phyloP scores from a whole-genome alignment of 1,284 basidiomycete species.

The Austroboletus novae-zelandiae region DNA sequence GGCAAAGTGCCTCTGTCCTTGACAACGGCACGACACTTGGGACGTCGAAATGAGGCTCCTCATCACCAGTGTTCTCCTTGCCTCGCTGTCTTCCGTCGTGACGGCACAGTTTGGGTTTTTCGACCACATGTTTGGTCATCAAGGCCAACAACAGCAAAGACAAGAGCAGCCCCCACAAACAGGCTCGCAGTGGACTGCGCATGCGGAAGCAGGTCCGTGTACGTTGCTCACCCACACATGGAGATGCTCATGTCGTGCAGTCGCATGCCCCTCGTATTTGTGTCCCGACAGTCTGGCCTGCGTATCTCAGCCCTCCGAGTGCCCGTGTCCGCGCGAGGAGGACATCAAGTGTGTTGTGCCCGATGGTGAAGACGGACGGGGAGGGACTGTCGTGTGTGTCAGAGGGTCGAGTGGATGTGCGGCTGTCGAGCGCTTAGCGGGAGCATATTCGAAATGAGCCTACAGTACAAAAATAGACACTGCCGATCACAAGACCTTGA shows the following conservation, averaged over 20 bases:
- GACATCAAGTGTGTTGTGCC: conserved; percentile 60
- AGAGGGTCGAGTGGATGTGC: conserved; percentile 53
- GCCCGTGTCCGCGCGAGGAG: conserved; percentile 59
- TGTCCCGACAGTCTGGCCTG: conserved; percentile 63
- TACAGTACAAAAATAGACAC: neutral
- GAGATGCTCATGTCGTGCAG: conserved; percentile 31
- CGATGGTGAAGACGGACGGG: conserved; percentile 41
- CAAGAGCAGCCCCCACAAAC: conserved; percentile 22
- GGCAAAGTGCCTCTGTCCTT: neutral
- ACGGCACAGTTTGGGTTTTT: conserved; percentile 38
- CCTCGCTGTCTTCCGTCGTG: conserved; percentile 23
- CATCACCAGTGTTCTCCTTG: conserved; percentile 12
- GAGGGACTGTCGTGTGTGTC: conserved; percentile 52
- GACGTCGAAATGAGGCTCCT: conserved; percentile 17
- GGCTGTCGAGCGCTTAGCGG: conserved; percentile 47
- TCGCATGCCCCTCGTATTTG: conserved; percentile 57
- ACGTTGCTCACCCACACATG: neutral
- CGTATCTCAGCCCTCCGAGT: conserved; percentile 50
- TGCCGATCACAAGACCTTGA: neutral
- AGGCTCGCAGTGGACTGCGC: conserved; percentile 32
- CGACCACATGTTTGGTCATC: conserved; percentile 35
- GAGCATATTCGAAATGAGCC: conserved; percentile 15
- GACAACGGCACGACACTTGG: neutral
- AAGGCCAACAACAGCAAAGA: conserved; percentile 32
- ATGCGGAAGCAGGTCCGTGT: conserved; percentile 32